Conservation (phyloP, 495 filamentous ascomycete species). For the Aspergillus panamensis region DNA sequence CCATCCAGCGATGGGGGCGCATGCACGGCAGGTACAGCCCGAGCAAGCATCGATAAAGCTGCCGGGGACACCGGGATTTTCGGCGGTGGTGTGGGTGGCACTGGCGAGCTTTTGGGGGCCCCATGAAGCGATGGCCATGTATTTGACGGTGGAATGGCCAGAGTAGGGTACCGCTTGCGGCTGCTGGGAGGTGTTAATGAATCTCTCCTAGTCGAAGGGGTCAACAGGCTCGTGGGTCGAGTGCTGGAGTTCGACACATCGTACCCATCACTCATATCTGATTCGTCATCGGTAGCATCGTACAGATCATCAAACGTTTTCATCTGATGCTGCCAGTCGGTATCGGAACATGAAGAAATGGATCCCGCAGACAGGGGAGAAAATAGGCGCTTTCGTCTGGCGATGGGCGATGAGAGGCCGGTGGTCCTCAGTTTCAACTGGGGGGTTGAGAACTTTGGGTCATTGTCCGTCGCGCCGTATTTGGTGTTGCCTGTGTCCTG, state of each 20-base stretch:
- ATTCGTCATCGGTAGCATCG: constrained; percentile 74
- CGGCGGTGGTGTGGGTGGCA: constrained; percentile 71
- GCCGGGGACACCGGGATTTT: constrained; percentile 76
- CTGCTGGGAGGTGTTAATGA: constrained; percentile 40
- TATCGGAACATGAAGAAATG: constrained; percentile 43
- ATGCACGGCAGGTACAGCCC: constrained; percentile 66
- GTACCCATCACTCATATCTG: constrained; percentile 48
- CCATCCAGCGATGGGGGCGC: constrained; percentile 86
- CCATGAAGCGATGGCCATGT: constrained; percentile 55
- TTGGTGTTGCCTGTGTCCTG: constrained; percentile 24
- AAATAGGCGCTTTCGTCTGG: constrained; percentile 30
- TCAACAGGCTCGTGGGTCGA: constrained; percentile 39
- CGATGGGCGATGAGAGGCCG: constrained; percentile 32
- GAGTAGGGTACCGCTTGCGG: constrained; percentile 56
- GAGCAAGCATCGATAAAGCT: constrained; percentile 62
- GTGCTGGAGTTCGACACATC: constrained; percentile 40
- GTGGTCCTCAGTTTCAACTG: constrained; percentile 39
- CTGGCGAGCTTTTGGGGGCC: constrained; percentile 56
- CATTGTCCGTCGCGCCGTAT: background rate
- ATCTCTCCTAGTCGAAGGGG: constrained; percentile 35
- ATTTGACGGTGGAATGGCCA: constrained; percentile 68
- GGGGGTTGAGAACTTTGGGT: constrained; percentile 20
- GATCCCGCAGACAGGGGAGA: constrained; percentile 39
- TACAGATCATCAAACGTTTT: constrained; percentile 76
- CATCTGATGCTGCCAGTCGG: constrained; percentile 47